These are phyloP conservation scores for Pleurotus eryngii DNA, from an alignment of 768 basidiomycete species.

Conservation along the genomic window DNA sequence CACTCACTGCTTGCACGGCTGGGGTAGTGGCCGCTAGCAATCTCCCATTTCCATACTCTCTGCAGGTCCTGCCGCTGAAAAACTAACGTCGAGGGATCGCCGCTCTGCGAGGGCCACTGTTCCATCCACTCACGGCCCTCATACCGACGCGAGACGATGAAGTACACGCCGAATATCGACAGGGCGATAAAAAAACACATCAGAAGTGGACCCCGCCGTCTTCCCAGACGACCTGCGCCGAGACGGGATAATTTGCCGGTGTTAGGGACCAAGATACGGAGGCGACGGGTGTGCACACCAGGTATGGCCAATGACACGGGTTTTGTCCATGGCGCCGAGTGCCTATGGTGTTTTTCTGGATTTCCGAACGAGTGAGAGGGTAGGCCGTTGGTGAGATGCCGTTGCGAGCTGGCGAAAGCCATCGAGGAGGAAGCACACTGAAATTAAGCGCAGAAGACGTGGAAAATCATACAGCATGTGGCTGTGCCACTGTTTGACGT, in stretches of 20 bases:
- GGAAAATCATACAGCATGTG: slow-evolving; percentile 1
- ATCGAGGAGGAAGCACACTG: not conserved
- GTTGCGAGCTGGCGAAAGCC: slow-evolving; percentile 3
- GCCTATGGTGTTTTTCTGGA: slow-evolving; percentile 35
- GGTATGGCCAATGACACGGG: slow-evolving; percentile 58
- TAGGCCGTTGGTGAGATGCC: slow-evolving; percentile 28
- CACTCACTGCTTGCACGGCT: slow-evolving; percentile 64
- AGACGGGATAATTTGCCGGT: slow-evolving; percentile 41
- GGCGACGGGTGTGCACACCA: slow-evolving; percentile 51
- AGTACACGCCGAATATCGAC: slow-evolving; percentile 44
- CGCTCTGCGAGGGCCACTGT: slow-evolving; percentile 27
- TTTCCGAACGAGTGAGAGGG: slow-evolving; percentile 41
- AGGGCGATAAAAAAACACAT: slow-evolving; percentile 48
- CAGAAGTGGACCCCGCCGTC: slow-evolving; percentile 53
- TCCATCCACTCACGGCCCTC: slow-evolving; percentile 40
- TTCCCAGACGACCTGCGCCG: slow-evolving; percentile 44
- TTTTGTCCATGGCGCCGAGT: slow-evolving; percentile 42
- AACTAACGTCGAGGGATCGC: slow-evolving; percentile 66
- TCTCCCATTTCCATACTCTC: slow-evolving; percentile 92
- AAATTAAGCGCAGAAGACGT: not conserved
- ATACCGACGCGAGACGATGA: slow-evolving; percentile 42
- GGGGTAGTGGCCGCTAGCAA: slow-evolving; percentile 87
- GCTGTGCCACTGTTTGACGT: not conserved
- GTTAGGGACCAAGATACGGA: slow-evolving; percentile 59
- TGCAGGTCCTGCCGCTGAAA: slow-evolving; percentile 70